Evolutionary conservation across 306 rosid genomes (phyloP), one percentile per base, ranked within the genome.

Genomic region (Neltuma alba): DNA sequence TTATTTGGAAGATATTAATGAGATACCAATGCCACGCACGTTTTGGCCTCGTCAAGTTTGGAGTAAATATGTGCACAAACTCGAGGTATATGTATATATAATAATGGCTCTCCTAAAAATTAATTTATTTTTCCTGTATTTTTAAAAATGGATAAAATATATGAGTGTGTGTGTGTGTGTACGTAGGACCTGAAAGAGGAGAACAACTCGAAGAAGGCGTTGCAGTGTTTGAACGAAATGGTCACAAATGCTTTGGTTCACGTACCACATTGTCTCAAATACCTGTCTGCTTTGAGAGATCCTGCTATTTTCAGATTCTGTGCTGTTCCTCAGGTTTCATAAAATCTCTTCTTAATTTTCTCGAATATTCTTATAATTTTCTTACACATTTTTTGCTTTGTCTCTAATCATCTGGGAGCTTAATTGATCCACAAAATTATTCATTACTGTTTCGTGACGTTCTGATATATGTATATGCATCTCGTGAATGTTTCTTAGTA

Each of bases 21-120:
- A 90, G 87, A 86, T 90, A 72, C 93, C 93, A 50, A 88, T 84
- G 86, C 88, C 85, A 18, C 89, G 93, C 25, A 90, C 85, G 89
- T 90, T 90, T 81, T 90, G 94, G 94, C 91, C 94, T 8, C 85
- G 86, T 44, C 77, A 90, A 61, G 81, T 90, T 79, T 90, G 93
- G 93, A 80, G 83, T 76, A 87, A 90, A 87, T 90, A 90, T 77
- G 93, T 81, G 34, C 74, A 82, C 81, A 88, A 86, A 82, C 83
- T 90, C 28, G 93, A 90, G 93, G 93, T 58, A 58, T 58, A 27
- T n/a, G n/a, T n/a, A n/a, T n/a, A n/a, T n/a, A n/a, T n/a, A n/a
- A n/a, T n/a, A n/a, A n/a, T 55, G 30, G 2, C 16, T 42, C 48
- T 11, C 3, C 3, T 15, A 33, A 33, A 13, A 15, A 45, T 37